These are phyloP conservation scores for Papiliotrema laurentii DNA, from an alignment of 1,284 basidiomycete genomes.

Conservation along the genomic window DNA sequence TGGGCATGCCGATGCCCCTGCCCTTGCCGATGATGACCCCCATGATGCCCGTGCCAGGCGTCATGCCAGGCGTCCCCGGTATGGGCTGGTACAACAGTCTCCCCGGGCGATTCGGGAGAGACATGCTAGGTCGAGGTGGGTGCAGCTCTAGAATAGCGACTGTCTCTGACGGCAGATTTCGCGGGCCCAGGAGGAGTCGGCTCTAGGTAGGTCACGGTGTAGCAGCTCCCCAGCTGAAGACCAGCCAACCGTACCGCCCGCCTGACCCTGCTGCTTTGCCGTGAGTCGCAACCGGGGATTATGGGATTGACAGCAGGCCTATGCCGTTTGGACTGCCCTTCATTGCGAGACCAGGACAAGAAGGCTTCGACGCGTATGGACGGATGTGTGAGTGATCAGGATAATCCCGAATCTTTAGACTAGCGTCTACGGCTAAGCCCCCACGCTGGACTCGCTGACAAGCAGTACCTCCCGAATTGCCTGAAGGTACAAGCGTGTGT, in stretches of 20 bases:
- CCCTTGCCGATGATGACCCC: constrained; percentile 16
- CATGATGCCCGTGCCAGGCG: constrained; percentile 22
- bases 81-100: constrained; percentile 28
- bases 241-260: constrained; percentile 37
- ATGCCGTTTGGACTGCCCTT: constrained; percentile 39
- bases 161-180: constrained; percentile 23
- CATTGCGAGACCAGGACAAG: constrained; percentile 38
- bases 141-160: constrained; percentile 1
- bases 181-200: constrained; percentile 38
- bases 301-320: constrained; percentile 12
- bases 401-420: too few relatives aligned
- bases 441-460: background rate
- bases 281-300: constrained; percentile 3
- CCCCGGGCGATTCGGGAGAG: constrained; percentile 32
- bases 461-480: constrained; percentile 33
- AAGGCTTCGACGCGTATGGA: constrained; percentile 39
- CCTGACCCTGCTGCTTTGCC: constrained; percentile 36
- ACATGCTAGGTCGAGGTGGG: constrained; percentile 37
- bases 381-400: constrained; percentile 32
- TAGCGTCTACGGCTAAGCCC: too few relatives aligned
- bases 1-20: constrained; percentile 11
- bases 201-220: constrained; percentile 18
- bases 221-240: background rate
- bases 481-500: constrained; percentile 22
- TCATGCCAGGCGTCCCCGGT: constrained; percentile 35